Base-by-base conservation (phyloP, 805 yeast genomes). In the Wickerhamomyces queroliae region DNA sequence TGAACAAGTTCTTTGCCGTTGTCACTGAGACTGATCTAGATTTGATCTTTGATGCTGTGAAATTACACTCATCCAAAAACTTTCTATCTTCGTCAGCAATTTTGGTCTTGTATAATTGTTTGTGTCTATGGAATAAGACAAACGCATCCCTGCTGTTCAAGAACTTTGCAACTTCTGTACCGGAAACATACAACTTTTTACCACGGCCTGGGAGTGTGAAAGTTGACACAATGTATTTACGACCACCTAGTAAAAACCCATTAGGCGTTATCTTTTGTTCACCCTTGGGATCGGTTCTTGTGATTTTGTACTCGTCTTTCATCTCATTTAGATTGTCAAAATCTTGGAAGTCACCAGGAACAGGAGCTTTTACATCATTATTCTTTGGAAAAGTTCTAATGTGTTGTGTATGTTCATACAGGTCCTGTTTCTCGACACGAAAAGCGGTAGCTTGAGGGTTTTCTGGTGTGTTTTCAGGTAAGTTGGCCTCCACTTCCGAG, bases 111-210 rank as follows among this genome's bases (percentile, higher is more conserved):
- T 50, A 57, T 13, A 74, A 49, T 15, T 63, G 60, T 41, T 59
- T 59, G 47, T 62, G 58, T 40, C 60, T 53, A 37, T 64, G 59
- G 47, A 78, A 71, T 44, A 82, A 62, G 3, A 77, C 58, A 49
- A 75, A 78, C 29, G 77, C 70, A 48, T 76, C 82, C 40, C 74
- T 60, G 53, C 66, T 61, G 30, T 62, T 55, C 36, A 75, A 54
- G 19, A 61, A 54, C 43, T 74, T 61, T 34, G 72, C 69, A 42
- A 62, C 53, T 47, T 66, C 62, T 21, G 62, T 56, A 39, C 70
- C 64, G 56, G 72, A 40, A 42, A 64, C 69, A 43, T 59, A 72
- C 25, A 62, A 49, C 35, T 53, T 59, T 29, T 52, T 45, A n/a
- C 69, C 68, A 19, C 55, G 55, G 0, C 58, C 56, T 6, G 73